These are phyloP conservation scores for Penicillium tannophilum DNA, from an alignment of 495 filamentous ascomycete species.

Conservation along the genomic window DNA sequence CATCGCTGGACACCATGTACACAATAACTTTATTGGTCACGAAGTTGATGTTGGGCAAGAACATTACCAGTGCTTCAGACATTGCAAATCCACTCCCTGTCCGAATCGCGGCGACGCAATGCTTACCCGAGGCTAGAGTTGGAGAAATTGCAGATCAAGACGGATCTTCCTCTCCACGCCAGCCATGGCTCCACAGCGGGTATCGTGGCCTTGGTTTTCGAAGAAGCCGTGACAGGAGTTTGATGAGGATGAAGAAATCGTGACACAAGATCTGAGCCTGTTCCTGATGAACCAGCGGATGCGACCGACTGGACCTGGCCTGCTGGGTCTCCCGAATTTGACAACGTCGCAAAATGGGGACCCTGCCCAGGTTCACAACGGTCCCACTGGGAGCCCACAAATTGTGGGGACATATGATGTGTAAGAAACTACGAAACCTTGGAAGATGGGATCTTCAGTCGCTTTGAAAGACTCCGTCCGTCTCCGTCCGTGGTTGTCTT, in stretches of 20 bases:
- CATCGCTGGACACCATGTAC: too few relatives aligned
- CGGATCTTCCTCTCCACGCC: not conserved
- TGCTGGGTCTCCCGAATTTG: not conserved
- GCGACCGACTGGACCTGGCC: not conserved
- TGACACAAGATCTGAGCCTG: not conserved
- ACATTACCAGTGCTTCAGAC: not conserved
- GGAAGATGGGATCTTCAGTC: not conserved
- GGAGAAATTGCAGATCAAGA: not conserved
- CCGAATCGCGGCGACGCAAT: not conserved
- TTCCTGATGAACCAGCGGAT: not conserved
- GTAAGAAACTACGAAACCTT: not conserved
- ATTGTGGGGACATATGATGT: not conserved
- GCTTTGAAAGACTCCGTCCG: not conserved
- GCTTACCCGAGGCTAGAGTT: not conserved
- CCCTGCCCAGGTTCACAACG: not conserved
- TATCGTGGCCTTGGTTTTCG: too few relatives aligned
- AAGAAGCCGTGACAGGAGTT: too few relatives aligned
- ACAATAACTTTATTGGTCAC: too few relatives aligned
- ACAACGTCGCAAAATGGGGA: not conserved
- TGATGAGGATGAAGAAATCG: too few relatives aligned
- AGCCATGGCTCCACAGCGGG: not conserved
- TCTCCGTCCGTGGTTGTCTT: not conserved
- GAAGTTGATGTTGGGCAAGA: not conserved
- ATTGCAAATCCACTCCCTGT: not conserved
- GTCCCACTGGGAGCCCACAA: not conserved